A percentile compares a stretch with the other conserved stretches of the same genome.
These are phyloP conservation scores for Sordaria brevicollis DNA, from an alignment of 495 filamentous ascomycete genomes.

Conservation along the genomic window DNA sequence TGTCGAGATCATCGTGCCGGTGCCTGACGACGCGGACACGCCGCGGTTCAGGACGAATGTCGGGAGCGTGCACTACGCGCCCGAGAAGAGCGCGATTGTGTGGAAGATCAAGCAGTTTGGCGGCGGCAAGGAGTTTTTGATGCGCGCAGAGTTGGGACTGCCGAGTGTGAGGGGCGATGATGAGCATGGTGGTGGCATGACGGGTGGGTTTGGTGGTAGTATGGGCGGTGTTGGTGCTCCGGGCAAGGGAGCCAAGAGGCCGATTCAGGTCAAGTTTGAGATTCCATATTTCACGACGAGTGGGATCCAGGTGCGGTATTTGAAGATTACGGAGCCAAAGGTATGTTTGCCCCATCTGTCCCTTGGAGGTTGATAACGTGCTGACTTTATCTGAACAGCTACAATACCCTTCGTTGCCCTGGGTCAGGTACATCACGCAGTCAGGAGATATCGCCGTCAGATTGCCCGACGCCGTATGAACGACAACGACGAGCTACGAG, in stretches of 20 bases:
- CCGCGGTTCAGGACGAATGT: conserved; percentile 97
- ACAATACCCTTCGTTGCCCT: conserved; percentile 96
- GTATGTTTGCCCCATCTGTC: conserved; percentile 47
- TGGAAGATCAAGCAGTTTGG: conserved; percentile 99
- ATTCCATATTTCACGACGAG: conserved; percentile 99
- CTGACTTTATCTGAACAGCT: conserved; percentile 38
- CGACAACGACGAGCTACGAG: neutral
- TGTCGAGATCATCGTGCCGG: conserved; percentile 93
- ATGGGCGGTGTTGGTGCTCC: conserved; percentile 65
- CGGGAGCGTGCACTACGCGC: conserved; percentile 95
- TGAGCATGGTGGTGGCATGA: conserved; percentile 92
- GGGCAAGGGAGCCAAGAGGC: conserved; percentile 80
- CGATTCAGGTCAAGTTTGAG: conserved; percentile 98
- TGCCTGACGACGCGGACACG: conserved; percentile 94
- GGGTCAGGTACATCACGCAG: conserved; percentile 98
- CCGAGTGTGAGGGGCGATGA: conserved; percentile 95
- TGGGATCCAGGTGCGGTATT: conserved; percentile 93
- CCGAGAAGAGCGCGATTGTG: conserved; percentile 93
- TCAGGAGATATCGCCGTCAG: conserved; percentile 91
- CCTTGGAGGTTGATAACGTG: too few species aligned
- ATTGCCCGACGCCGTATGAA: conserved; percentile 74
- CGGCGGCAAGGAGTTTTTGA: conserved; percentile 95
- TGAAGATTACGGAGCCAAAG: conserved; percentile 99
- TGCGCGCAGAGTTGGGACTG: conserved; percentile 94
- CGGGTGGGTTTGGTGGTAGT: conserved; percentile 89